phyloP scores from a whole-genome alignment of 2,329 filamentous ascomycete species.

The Xylariaceae sp. region DNA sequence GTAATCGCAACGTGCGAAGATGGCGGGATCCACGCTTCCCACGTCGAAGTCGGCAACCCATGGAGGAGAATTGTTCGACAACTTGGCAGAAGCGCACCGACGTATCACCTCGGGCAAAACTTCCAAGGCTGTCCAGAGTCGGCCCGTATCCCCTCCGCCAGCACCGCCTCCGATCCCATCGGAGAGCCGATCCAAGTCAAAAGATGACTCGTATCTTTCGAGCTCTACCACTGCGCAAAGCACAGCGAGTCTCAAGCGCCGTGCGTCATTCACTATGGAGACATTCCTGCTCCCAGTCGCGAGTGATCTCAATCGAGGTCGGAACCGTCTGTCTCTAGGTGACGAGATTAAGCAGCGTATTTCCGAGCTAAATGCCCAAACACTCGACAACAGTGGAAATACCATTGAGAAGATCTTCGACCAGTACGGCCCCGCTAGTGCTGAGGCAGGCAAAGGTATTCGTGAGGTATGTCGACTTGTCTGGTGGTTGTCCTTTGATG shows the following conservation, averaged over 20 bases:
- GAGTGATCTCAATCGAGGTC: background rate
- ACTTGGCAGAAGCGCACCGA: constrained; percentile 36
- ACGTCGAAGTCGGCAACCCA: background rate
- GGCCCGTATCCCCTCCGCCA: constrained; percentile 2
- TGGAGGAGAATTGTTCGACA: constrained; percentile 32
- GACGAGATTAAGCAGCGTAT: constrained; percentile 8
- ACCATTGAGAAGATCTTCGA: constrained; percentile 33
- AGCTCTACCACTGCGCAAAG: constrained; percentile 4
- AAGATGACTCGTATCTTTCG: constrained; percentile 15
- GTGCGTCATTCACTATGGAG: constrained; percentile 1
- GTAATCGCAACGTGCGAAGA: too few relatives aligned
- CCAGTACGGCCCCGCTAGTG: constrained; percentile 25
- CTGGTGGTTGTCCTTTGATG: background rate
- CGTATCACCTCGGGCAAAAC: constrained; percentile 33
- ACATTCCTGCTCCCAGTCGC: background rate
- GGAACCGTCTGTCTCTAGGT: background rate
- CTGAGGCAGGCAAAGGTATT: constrained; percentile 4
- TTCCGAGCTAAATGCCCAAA: constrained; percentile 4
- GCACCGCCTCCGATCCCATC: background rate
- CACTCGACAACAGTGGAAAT: constrained; percentile 24
- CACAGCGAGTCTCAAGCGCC: constrained; percentile 9
- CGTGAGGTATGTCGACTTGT: constrained; percentile 6
- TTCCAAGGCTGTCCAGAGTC: constrained; percentile 12
- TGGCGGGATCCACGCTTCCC: too few relatives aligned
- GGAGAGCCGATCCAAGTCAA: constrained; percentile 3